phyloP scores from a whole-genome alignment of 345 rosid genomes.

The Limnanthes douglasii region DNA sequence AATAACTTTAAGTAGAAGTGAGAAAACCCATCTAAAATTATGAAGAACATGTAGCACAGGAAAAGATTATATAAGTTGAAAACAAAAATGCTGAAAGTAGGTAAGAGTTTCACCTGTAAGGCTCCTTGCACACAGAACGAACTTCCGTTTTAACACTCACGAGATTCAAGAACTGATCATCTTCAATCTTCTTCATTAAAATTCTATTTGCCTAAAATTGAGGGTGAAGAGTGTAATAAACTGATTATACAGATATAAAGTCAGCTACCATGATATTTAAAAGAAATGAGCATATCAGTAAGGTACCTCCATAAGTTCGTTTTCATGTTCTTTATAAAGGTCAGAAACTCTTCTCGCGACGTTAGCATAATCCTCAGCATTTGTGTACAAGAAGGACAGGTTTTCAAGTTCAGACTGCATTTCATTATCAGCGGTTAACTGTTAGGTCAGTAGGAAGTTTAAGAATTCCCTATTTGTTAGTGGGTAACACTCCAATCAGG shows the following conservation, averaged over 20 bases:
- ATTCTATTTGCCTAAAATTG: conserved; percentile 66
- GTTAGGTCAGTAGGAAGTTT: no score
- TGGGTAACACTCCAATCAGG: no score
- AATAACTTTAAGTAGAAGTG: conserved; percentile 8
- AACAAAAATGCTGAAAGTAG: conserved; percentile 7
- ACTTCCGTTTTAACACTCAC: conserved; percentile 78
- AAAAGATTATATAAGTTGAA: conserved; percentile 4
- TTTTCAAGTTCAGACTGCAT: conserved; percentile 97
- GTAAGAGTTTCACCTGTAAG: conserved; percentile 54
- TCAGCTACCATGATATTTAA: not conserved
- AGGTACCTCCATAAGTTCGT: conserved; percentile 70
- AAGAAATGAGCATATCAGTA: not conserved
- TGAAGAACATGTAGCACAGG: not conserved
- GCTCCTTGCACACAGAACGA: conserved; percentile 72
- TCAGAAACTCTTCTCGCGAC: conserved; percentile 73
- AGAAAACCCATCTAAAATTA: not conserved
- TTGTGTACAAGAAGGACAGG: conserved; percentile 85
- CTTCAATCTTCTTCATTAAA: conserved; percentile 82
- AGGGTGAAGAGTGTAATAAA: conserved; percentile 1
- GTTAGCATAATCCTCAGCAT: conserved; percentile 79
- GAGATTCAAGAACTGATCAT: conserved; percentile 86
- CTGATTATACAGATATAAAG: not conserved
- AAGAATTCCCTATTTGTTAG: no score
- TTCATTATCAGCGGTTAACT: not conserved
- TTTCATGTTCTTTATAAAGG: conserved; percentile 76